phyloP scores from a whole-genome alignment of 768 basidiomycete genomes.

The Pleurotus tuber-regium region DNA sequence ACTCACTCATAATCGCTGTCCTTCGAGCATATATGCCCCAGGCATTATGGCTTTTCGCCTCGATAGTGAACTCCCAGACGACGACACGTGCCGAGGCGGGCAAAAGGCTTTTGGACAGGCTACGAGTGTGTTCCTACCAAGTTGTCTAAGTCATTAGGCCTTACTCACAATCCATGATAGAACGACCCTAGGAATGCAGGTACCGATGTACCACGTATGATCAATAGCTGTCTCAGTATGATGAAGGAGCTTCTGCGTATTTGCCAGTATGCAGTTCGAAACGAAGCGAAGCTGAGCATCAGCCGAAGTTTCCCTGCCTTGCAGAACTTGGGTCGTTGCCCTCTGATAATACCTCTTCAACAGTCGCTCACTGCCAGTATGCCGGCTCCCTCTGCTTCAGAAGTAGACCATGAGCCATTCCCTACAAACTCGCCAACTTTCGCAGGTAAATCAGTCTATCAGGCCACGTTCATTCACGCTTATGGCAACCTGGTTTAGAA shows the following conservation, averaged over 20 bases:
- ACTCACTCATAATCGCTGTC: conserved; percentile 66
- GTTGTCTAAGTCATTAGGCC: too few relatives aligned
- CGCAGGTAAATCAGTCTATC: conserved; percentile 42
- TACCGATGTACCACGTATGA: conserved; percentile 45
- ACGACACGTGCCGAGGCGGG: conserved; percentile 58
- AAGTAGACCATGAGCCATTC: conserved; percentile 77
- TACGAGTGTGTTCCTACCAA: conserved; percentile 42
- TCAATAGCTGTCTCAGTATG: conserved; percentile 57
- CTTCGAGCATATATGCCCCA: conserved; percentile 87
- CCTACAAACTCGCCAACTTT: conserved; percentile 76
- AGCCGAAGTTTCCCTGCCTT: conserved; percentile 57
- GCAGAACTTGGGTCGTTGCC: conserved; percentile 52
- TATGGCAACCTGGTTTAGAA: conserved; percentile 36
- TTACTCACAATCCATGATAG: conserved; percentile 35
- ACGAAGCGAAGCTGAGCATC: conserved; percentile 41
- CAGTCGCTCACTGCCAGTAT: conserved; percentile 86
- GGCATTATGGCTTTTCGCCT: conserved; percentile 88
- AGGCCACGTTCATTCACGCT: background rate
- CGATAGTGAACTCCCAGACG: conserved; percentile 84
- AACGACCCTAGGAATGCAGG: conserved; percentile 39
- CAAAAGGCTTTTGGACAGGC: conserved; percentile 48
- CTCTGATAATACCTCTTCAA: conserved; percentile 87
- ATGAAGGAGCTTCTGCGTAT: conserved; percentile 67
- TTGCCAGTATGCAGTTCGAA: conserved; percentile 52
- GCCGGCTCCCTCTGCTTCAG: conserved; percentile 67